Evolutionary conservation across 345 rosid genomes (phyloP).

Genomic region (Salix brachista): DNA sequence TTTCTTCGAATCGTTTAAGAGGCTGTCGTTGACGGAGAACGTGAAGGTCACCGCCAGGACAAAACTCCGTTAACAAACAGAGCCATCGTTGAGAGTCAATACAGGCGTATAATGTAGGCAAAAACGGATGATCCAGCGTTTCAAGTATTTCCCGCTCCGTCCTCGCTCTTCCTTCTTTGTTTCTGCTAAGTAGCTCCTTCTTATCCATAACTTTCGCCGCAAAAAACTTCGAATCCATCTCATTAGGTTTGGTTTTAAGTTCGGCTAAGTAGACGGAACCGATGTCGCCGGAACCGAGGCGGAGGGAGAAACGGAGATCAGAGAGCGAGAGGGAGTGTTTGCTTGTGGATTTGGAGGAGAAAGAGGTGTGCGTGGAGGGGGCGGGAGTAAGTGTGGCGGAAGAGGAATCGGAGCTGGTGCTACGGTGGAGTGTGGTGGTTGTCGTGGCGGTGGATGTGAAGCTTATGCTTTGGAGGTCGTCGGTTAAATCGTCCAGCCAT

Average conservation of each 20-base stretch:
- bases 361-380: constrained; percentile 30
- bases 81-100: constrained; percentile 78
- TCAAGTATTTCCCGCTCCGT: constrained; percentile 82
- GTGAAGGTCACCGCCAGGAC: constrained; percentile 97
- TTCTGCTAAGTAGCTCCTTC: constrained; percentile 71
- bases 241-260: constrained; percentile 33
- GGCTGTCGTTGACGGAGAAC: constrained; percentile 88
- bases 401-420: constrained; percentile 67
- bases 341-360: constrained; percentile 15
- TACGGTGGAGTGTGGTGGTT: constrained; percentile 62
- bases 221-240: constrained; percentile 16
- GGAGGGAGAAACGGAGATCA: constrained; percentile 73
- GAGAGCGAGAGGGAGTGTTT: constrained; percentile 46
- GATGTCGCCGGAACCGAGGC: constrained; percentile 91
- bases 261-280: constrained; percentile 86
- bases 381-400: constrained; percentile 64
- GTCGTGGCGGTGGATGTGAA: constrained; percentile 63
- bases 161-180: constrained; percentile 79
- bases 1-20: constrained; percentile 67
- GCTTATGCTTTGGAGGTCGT: constrained; percentile 87
- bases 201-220: constrained; percentile 95
- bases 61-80: constrained; percentile 85
- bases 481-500: constrained; percentile 55
- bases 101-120: constrained; percentile 71
- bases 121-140: constrained; percentile 78